Evolutionary conservation across 1,284 basidiomycete genomes (phyloP), one percentile per base, ranked within the genome.

Genomic region (Phlebopus sp.): DNA sequence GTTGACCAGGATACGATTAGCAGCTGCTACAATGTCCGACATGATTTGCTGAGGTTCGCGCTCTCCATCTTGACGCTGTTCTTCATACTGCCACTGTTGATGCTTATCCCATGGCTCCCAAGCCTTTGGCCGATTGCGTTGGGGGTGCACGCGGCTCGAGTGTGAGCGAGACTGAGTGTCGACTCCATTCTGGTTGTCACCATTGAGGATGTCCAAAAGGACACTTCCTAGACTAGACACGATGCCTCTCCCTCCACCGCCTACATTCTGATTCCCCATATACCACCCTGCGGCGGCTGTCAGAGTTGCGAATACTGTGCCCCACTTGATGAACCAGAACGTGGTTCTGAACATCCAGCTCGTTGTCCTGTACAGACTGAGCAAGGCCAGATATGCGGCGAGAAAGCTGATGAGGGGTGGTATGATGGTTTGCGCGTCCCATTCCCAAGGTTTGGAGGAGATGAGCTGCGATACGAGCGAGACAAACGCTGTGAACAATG

Each of bases 291-390:
- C 68, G 21, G 70, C 72, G 7, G 74, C 79, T 14, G 76, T 71
- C 6, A 85, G 54, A 2, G 71, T 65, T 10, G 71, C 76, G 10
- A 86, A 54, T 46, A 91, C 69, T 3, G 72, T 67, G 18, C 82
- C 84, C 86, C 87, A 90, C 65, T 91, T 91, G 55, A 84, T 60
- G 59, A 88, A 75, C 71, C 78, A 86, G 56, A 89, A 63, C 13
- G 67, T 70, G 29, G 78, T 80, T 50, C 84, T 76, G 54, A 90
- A 65, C 58, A 86, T 75, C 82, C 84, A 90, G 17, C 74, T 76
- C 13, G 86, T 82, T 4, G 89, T 88, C 47, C 85, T 81, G 67
- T 89, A 87, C 48, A 88, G 65, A 59, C 81, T 87, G 47, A 81
- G 53, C 17, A 90, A 72, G 2, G 85, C 85, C 54, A 89, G 73